Evolutionary conservation across 139 green algal genomes (phyloP).

Genomic region (Nannochloris sp.): DNA sequence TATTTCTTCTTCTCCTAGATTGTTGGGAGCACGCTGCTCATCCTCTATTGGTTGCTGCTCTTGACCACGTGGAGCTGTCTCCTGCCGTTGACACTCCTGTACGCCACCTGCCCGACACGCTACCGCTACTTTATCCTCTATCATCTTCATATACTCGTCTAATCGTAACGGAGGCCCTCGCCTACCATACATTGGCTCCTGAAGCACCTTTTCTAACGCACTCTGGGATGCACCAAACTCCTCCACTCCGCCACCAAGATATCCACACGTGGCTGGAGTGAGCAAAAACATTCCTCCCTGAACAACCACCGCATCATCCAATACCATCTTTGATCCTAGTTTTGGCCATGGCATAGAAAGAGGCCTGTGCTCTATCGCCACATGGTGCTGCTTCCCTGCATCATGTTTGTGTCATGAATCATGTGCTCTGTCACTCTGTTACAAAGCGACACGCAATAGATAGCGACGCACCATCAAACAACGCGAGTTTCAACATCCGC

Average conservation of each 20-base stretch:
- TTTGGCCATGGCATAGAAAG: background rate
- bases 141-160: background rate
- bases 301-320: background rate
- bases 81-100: background rate
- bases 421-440: too few relatives aligned
- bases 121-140: background rate
- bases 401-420: too few relatives aligned
- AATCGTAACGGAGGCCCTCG: slow-evolving; percentile 15
- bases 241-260: slow-evolving; percentile 51
- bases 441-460: too few relatives aligned
- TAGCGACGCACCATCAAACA: background rate
- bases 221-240: slow-evolving; percentile 33
- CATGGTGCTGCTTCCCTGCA: background rate
- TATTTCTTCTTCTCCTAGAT: background rate
- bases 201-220: slow-evolving; percentile 22
- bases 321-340: background rate
- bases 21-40: too few relatives aligned
- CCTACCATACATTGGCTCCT: slow-evolving; percentile 13
- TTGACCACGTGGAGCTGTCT: background rate
- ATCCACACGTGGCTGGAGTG: slow-evolving; percentile 37
- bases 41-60: too few relatives aligned
- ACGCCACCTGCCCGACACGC: background rate
- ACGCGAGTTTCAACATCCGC: background rate
- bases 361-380: background rate
- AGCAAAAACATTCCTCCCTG: slow-evolving; percentile 53